Percentiles rank a stretch among this genome's conserved stretches.
phyloP scores from a whole-genome alignment of 352 stramenopile species.

The Phytophthora sp. region DNA sequence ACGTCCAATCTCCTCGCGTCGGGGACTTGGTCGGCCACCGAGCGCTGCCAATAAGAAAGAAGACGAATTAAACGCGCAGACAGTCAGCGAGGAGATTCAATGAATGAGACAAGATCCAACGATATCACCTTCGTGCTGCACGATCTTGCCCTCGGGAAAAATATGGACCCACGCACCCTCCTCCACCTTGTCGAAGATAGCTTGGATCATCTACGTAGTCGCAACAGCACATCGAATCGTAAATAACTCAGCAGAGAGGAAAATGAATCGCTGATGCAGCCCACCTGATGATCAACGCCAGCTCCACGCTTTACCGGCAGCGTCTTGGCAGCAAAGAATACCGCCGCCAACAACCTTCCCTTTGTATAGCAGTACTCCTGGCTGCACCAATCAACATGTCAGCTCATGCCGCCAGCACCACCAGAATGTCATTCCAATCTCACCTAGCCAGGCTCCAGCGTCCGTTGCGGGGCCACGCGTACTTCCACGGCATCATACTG shows the following conservation, averaged over 20 bases:
- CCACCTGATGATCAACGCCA: conserved; percentile 71
- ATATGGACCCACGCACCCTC: conserved; percentile 87
- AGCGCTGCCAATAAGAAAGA: conserved; percentile 46
- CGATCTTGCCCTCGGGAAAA: conserved; percentile 89
- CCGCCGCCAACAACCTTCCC: conserved; percentile 47
- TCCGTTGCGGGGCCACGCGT: conserved; percentile 51
- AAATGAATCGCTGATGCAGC: not conserved
- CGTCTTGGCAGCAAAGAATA: conserved; percentile 79
- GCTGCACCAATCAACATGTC: conserved; percentile 31
- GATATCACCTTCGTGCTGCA: conserved; percentile 58
- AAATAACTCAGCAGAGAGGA: not conserved
- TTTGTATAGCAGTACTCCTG: conserved; percentile 89
- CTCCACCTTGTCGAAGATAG: conserved; percentile 84
- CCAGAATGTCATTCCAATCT: conserved; percentile 6
- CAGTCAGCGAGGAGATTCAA: not conserved
- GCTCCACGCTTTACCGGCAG: conserved; percentile 76
- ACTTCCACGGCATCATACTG: conserved; percentile 83
- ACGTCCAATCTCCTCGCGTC: conserved; percentile 73
- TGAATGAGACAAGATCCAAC: not conserved
- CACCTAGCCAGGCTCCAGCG: conserved; percentile 83
- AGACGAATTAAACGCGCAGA: not conserved
- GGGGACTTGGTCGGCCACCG: conserved; percentile 65
- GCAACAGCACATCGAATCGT: not conserved
- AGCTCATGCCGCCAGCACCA: conserved; percentile 14
- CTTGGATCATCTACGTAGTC: conserved; percentile 61